Percentiles rank a stretch among this genome's conserved stretches.
These are phyloP conservation scores for Laburnicola sp. DNA, from an alignment of 2,329 filamentous ascomycete species.

Conservation along the genomic window DNA sequence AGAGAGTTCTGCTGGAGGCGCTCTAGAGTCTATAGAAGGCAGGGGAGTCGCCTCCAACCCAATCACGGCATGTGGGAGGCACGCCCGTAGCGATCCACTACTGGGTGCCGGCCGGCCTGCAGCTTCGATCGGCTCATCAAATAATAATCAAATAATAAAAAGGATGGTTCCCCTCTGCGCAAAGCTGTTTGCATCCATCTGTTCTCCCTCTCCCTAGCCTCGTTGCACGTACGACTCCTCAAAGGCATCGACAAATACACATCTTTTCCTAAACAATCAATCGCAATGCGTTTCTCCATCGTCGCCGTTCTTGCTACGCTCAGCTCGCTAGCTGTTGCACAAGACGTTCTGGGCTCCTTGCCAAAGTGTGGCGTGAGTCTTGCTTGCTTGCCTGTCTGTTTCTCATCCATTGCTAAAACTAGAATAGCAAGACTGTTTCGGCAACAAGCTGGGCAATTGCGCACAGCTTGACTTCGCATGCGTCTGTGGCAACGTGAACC, in stretches of 20 bases:
- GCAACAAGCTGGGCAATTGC: slow-evolving; percentile 44
- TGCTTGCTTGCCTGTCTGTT: background rate
- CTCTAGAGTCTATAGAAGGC: too few species aligned
- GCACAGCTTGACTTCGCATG: slow-evolving; percentile 45
- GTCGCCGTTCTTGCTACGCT: slow-evolving; percentile 22
- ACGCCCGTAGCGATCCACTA: slow-evolving; percentile 1
- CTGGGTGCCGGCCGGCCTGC: slow-evolving; percentile 7
- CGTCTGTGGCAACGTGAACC: slow-evolving; percentile 45
- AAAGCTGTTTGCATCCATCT: background rate
- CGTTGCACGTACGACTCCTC: background rate
- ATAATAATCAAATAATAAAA: background rate
- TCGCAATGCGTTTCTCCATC: slow-evolving; percentile 29
- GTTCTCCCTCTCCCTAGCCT: background rate
- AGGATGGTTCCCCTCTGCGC: background rate
- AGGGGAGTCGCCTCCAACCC: background rate
- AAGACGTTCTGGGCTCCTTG: slow-evolving; percentile 21
- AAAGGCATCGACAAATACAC: background rate
- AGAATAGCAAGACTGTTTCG: slow-evolving; percentile 41
- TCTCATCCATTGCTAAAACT: slow-evolving; percentile 4
- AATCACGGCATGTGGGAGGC: background rate
- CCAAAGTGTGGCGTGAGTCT: slow-evolving; percentile 35
- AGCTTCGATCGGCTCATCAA: slow-evolving; percentile 2
- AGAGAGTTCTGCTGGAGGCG: background rate
- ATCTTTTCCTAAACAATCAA: background rate
- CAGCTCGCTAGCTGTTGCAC: slow-evolving; percentile 27